phyloP scores from a whole-genome alignment of 2,329 filamentous ascomycete genomes.

The Claviceps pazoutovae region DNA sequence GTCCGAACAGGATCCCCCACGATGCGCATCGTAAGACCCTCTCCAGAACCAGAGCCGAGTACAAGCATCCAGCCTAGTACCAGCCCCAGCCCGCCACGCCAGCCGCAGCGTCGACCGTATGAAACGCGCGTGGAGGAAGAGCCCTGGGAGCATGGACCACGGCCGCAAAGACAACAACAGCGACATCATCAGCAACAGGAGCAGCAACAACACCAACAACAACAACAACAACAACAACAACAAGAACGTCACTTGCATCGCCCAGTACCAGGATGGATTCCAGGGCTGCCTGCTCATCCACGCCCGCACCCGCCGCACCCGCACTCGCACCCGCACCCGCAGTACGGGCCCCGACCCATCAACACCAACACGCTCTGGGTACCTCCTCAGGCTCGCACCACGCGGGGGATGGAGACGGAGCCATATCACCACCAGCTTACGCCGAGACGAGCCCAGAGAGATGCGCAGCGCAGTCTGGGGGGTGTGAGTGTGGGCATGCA shows the following conservation, averaged over 20 bases:
- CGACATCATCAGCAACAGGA: neutral
- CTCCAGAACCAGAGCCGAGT: slow-evolving; percentile 16
- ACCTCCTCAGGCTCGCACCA: slow-evolving; percentile 4
- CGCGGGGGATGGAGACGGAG: slow-evolving; percentile 4
- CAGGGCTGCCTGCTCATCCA: slow-evolving; percentile 6
- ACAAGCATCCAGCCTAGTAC: slow-evolving; percentile 2
- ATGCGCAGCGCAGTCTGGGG: neutral
- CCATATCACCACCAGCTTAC: slow-evolving; percentile 4
- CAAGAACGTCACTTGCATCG: neutral
- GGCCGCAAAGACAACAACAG: neutral
- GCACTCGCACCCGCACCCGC: slow-evolving; percentile 6
- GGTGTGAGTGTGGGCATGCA: slow-evolving; percentile 32
- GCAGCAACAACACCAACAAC: neutral
- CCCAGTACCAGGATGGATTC: slow-evolving; percentile 1
- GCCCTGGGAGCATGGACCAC: neutral
- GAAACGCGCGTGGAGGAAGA: neutral
- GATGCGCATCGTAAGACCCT: slow-evolving; percentile 24
- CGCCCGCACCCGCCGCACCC: slow-evolving; percentile 7
- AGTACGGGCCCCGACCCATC: slow-evolving; percentile 1
- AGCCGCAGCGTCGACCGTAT: neutral
- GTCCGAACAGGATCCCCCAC: slow-evolving; percentile 19
- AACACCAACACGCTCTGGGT: slow-evolving; percentile 5
- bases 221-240: neutral
- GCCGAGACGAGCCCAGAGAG: neutral
- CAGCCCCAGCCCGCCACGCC: neutral